Evolutionary conservation across 192 early-diverging fungal genomes (phyloP).

Genomic region (Mortierella claussenii): DNA sequence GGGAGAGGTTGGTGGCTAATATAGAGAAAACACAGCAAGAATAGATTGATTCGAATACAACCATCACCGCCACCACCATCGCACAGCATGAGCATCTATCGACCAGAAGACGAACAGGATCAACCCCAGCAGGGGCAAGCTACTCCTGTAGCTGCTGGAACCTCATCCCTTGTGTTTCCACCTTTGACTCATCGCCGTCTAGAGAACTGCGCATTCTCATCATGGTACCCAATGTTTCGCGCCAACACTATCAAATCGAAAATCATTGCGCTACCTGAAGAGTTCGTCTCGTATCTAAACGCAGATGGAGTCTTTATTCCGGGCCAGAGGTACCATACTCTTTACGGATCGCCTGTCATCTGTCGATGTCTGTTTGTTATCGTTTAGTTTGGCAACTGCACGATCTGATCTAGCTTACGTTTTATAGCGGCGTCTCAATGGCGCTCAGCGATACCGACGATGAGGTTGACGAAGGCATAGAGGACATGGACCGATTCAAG

Average conservation of each 20-base stretch:
- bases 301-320: slow-evolving; percentile 90
- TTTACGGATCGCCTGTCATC: not conserved
- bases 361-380: not conserved
- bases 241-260: slow-evolving; percentile 75
- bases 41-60: not conserved
- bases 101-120: slow-evolving; percentile 23
- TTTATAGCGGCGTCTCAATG: slow-evolving; percentile 32
- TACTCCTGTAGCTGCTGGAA: not conserved
- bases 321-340: slow-evolving; percentile 60
- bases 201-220: slow-evolving; percentile 74
- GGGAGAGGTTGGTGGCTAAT: not conserved
- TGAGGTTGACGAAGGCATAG: slow-evolving; percentile 20
- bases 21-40: not conserved
- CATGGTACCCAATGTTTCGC: slow-evolving; percentile 82
- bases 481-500: slow-evolving; percentile 34
- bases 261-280: slow-evolving; percentile 77
- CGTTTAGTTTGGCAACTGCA: not conserved
- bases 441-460: slow-evolving; percentile 38
- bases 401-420: not conserved
- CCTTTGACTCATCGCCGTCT: slow-evolving; percentile 72
- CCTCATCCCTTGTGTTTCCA: slow-evolving; percentile 56
- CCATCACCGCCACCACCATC: not conserved
- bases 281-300: slow-evolving; percentile 87
- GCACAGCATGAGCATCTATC: slow-evolving; percentile 33
- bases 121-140: slow-evolving; percentile 11